A percentile compares a stretch with the other conserved stretches of the same genome.
Evolutionary conservation across 2,329 filamentous ascomycete species (phyloP).

Genomic region (Phaeosphaeria sp.): DNA sequence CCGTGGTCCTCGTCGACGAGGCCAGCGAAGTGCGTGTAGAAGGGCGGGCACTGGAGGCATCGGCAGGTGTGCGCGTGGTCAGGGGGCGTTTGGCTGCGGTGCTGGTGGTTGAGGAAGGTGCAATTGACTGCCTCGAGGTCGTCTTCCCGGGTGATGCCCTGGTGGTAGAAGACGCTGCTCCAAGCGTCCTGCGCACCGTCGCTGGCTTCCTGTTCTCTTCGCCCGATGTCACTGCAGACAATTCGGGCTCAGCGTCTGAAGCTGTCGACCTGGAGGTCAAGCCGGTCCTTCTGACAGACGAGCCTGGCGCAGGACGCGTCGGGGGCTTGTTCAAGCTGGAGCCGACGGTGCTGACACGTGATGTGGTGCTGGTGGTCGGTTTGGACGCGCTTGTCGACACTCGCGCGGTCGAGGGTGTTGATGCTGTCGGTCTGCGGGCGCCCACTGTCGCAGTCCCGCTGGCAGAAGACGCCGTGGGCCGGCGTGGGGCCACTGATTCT

Average conservation of each 20-base stretch:
- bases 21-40: slow-evolving; percentile 40
- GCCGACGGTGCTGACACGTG: slow-evolving; percentile 33
- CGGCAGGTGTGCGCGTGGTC: slow-evolving; percentile 32
- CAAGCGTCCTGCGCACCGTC: slow-evolving; percentile 33
- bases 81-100: slow-evolving; percentile 37
- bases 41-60: slow-evolving; percentile 29
- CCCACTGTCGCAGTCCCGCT: slow-evolving; percentile 18
- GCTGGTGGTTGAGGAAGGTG: slow-evolving; percentile 24
- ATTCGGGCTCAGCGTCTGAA: slow-evolving; percentile 42
- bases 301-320: slow-evolving; percentile 39
- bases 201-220: slow-evolving; percentile 44
- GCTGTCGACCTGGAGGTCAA: slow-evolving; percentile 28
- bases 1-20: slow-evolving; percentile 25
- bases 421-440: slow-evolving; percentile 32
- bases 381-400: slow-evolving; percentile 35
- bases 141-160: slow-evolving; percentile 35
- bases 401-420: slow-evolving; percentile 27
- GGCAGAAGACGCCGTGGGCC: slow-evolving; percentile 25
- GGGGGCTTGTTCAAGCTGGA: slow-evolving; percentile 46
- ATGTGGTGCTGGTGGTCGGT: slow-evolving; percentile 28
- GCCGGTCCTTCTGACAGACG: slow-evolving; percentile 30
- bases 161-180: slow-evolving; percentile 22
- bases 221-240: slow-evolving; percentile 43
- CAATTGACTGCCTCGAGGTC: slow-evolving; percentile 18
- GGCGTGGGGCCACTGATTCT: slow-evolving; percentile 37